Evolutionary conservation across 2,329 filamentous ascomycete genomes (phyloP), one percentile per base, ranked within the genome.

Genomic region (Alternaria postmessia): DNA sequence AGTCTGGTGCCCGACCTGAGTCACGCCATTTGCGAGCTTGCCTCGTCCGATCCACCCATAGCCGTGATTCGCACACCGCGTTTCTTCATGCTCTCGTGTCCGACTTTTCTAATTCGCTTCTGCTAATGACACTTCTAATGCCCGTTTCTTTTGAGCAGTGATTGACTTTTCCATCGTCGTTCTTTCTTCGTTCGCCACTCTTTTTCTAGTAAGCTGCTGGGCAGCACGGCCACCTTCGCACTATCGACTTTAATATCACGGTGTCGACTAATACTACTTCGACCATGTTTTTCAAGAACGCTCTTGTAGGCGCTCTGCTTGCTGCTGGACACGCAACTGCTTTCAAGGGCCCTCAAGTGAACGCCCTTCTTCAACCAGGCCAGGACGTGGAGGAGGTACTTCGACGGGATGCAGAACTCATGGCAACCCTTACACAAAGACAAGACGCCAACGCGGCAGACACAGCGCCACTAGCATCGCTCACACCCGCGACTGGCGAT

Each of bases 181-280:
- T 74, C 66, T 71, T 72, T 73, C 63, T 55, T 63, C 71, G 67
- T 66, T 72, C 61, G 64, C 63, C 65, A 66, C 66, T 65, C 57
- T 73, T 69, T 58, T 73, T 75, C 68, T 62, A 58, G 58, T 64
- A 65, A 65, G 76, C 76, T 78, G 76, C 76, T 76, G 76, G 68
- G 65, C 76, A 77, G 76, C 74, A 53, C 61, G 63, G 69, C 70
- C 41, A 63, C 61, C 53, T 63, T 71, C 61, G 38, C 60, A 55
- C 64, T 66, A 66, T 55, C 66, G 47, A 67, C 67, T 75, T 76
- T 78, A 78, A 78, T 78, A 73, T 55, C 69, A 54, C 68, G 59
- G 58, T 59, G 41, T 64, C 67, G 66, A 52, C 69, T 78, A 75
- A 75, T 77, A 71, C 62, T 59, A 47, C 49, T 57, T 57, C 59